Percentiles rank a stretch among this genome's conserved stretches.
These are phyloP conservation scores for Ogataea paraovalis DNA, from an alignment of 805 yeast genomes.

Conservation along the genomic window DNA sequence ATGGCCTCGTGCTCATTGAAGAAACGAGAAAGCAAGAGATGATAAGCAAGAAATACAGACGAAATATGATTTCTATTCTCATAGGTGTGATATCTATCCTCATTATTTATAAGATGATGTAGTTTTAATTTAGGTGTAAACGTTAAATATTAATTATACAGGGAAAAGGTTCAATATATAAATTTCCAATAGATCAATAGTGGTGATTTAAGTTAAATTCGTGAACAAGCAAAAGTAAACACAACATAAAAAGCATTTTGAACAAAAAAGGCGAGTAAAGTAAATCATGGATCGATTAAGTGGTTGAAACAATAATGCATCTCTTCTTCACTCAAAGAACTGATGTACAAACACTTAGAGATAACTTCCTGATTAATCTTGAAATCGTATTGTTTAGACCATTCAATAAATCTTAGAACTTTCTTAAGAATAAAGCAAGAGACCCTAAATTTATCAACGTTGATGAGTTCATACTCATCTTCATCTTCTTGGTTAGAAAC, in stretches of 20 bases:
- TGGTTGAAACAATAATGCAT: slow-evolving; percentile 41
- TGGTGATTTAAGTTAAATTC: too few relatives aligned
- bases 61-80: slow-evolving; percentile 8
- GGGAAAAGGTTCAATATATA: background rate
- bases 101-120: slow-evolving; percentile 4
- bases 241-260: background rate
- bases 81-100: slow-evolving; percentile 8
- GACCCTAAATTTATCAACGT: slow-evolving; percentile 72
- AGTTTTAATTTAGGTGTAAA: background rate
- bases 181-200: background rate
- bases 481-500: slow-evolving; percentile 13
- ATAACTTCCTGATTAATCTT: slow-evolving; percentile 57
- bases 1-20: slow-evolving; percentile 15
- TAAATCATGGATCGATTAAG: slow-evolving; percentile 13
- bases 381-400: slow-evolving; percentile 68
- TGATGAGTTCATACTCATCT: slow-evolving; percentile 46
- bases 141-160: background rate
- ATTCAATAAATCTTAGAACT: slow-evolving; percentile 76
- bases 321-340: slow-evolving; percentile 69
- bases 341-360: slow-evolving; percentile 80
- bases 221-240: too few relatives aligned
- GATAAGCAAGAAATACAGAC: slow-evolving; percentile 10
- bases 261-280: background rate
- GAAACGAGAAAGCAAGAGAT: slow-evolving; percentile 15
- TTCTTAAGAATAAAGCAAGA: slow-evolving; percentile 75